Evolutionary conservation across 1,284 basidiomycete species (phyloP).

Genomic region (Ganoderma sp.): DNA sequence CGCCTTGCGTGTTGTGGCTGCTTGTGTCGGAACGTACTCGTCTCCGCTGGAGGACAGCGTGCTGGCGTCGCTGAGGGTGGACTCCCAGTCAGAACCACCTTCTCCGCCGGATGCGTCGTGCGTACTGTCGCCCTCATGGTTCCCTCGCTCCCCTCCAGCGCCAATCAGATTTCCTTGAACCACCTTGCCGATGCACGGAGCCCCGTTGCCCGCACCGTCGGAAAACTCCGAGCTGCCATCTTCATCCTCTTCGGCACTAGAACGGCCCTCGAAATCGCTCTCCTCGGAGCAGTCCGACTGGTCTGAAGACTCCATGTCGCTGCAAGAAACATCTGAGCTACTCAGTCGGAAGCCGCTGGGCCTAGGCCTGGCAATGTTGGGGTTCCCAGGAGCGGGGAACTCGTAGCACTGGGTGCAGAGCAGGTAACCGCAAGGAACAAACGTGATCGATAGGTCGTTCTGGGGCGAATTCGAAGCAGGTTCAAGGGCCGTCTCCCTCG

Average conservation of each 20-base stretch:
- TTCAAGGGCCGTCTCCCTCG: background rate
- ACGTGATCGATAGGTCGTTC: slow-evolving; percentile 4
- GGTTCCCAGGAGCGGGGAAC: background rate
- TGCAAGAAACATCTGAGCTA: background rate
- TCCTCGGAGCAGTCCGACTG: background rate
- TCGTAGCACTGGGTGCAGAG: slow-evolving; percentile 5
- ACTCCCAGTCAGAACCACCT: background rate
- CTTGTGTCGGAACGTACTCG: background rate
- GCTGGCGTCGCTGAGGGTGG: background rate
- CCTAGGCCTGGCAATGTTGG: background rate
- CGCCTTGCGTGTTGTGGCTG: background rate
- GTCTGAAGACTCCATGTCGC: background rate
- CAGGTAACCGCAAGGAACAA: slow-evolving; percentile 3
- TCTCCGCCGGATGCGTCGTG: background rate
- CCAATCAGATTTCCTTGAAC: slow-evolving; percentile 9
- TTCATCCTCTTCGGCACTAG: background rate
- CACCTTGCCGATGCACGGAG: slow-evolving; percentile 5
- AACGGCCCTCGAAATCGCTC: background rate
- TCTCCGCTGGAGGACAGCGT: background rate
- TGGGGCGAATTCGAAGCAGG: background rate
- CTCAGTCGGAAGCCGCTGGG: background rate
- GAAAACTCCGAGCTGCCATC: background rate
- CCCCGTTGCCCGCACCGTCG: background rate
- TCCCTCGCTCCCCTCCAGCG: background rate
- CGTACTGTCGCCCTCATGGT: slow-evolving; percentile 4